Conservation (phyloP, 805 yeast genomes). For the Kuraishia hungarica region DNA sequence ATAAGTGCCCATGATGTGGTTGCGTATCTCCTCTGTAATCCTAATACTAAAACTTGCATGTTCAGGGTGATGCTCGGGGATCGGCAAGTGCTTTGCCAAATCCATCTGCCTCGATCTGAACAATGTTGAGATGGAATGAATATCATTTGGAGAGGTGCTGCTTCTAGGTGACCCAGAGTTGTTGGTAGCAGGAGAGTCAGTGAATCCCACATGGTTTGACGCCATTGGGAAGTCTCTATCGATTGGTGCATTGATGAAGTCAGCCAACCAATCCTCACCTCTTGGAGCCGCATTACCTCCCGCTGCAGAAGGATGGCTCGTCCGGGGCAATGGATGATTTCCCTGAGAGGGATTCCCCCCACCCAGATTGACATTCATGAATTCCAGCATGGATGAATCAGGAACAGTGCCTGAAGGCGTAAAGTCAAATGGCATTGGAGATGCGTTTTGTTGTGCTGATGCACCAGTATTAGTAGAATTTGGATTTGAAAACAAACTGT, state of each 20-base stretch:
- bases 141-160: conserved; percentile 28
- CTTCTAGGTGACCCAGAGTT: conserved; percentile 6
- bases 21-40: conserved; percentile 44
- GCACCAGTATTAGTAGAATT: neutral
- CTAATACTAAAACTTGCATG: conserved; percentile 20
- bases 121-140: conserved; percentile 33
- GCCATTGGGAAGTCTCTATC: conserved; percentile 46
- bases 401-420: neutral
- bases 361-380: neutral
- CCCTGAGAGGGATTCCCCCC: neutral
- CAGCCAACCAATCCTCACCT: conserved; percentile 57
- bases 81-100: conserved; percentile 40
- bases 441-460: neutral
- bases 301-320: neutral
- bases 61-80: conserved; percentile 20
- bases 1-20: conserved; percentile 43
- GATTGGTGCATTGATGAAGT: conserved; percentile 59
- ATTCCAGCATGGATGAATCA: neutral
- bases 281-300: neutral
- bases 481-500: neutral
- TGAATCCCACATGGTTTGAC: conserved; percentile 54
- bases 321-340: neutral
- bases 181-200: conserved; percentile 24
- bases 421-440: neutral
- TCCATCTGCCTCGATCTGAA: conserved; percentile 63